Conservation (phyloP, 495 filamentous ascomycete genomes). For the Neurospora sp. region DNA sequence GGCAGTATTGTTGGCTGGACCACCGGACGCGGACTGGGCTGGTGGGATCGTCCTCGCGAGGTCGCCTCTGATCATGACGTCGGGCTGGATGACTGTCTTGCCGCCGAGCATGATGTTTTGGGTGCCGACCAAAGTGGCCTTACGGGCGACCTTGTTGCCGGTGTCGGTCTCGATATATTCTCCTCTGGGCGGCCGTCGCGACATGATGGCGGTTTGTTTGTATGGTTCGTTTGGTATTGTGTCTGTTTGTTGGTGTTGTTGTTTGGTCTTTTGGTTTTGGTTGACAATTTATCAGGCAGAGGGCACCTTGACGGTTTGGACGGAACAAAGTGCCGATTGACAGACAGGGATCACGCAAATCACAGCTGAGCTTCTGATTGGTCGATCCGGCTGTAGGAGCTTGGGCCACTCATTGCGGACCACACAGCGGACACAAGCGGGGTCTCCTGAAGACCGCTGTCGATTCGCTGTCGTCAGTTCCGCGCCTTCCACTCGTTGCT, state of each 20-base stretch:
- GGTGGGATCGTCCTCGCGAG: slow-evolving; percentile 47
- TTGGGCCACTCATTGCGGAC: background rate
- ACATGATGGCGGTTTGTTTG: slow-evolving; percentile 41
- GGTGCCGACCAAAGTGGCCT: slow-evolving; percentile 79
- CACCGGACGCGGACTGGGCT: slow-evolving; percentile 22
- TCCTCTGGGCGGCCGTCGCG: slow-evolving; percentile 65
- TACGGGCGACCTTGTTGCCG: slow-evolving; percentile 95
- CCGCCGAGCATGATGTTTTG: slow-evolving; percentile 96
- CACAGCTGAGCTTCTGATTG: background rate
- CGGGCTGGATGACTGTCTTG: slow-evolving; percentile 85
- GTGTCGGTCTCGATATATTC: slow-evolving; percentile 99
- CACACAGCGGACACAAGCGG: background rate
- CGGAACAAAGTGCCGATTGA: background rate
- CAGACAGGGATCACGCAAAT: background rate
- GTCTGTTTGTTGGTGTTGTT: background rate
- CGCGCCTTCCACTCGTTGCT: background rate
- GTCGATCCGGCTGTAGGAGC: background rate
- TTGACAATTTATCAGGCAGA: background rate
- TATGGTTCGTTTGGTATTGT: background rate
- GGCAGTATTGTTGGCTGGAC: slow-evolving; percentile 47
- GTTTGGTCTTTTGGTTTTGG: background rate
- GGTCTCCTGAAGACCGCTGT: background rate
- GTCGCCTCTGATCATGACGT: slow-evolving; percentile 87
- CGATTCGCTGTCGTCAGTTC: background rate
- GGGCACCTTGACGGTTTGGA: background rate